Evolutionary conservation across 2,329 filamentous ascomycete genomes (phyloP), one percentile per base, ranked within the genome.

Genomic region (Fusarium beomiforme): DNA sequence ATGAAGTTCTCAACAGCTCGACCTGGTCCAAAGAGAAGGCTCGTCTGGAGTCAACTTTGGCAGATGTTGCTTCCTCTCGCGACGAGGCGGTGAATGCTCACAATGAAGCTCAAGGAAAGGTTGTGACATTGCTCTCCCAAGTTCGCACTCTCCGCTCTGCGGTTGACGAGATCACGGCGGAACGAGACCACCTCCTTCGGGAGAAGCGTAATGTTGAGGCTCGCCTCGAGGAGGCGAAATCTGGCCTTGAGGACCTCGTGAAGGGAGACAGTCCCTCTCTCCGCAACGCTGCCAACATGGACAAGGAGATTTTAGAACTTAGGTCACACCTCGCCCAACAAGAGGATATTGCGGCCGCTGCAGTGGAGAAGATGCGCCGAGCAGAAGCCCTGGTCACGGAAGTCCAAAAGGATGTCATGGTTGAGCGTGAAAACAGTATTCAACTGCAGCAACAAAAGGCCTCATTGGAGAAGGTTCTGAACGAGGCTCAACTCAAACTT

Each of bases 21-120:
- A 97, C 95, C 1, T 98, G 96, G 95, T 95, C 95, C 16, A 99
- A 99, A 84, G 95, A 99, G 83, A 98, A 98, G 85, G 89, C 94
- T 19, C 91, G 95, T 19, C 87, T 99, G 42, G 95, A 98, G 79
- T 90, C 94, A 66, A 97, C 94, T 8, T 86, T 99, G 59, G 91
- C 95, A 54, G 94, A 98, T 79, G 89, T 98, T 34, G 92, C 93
- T 14, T 91, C 93, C 51, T 97, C 94, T n/a, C 91, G 95, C 5
- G 95, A 99, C 72, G 96, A 99, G 80, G 95, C 96, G 13, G 92
- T 94, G 54, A 91, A 90, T 75, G 95, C 96, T 1, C 96, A 99
- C 81, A 97, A 96, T 77, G 95, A 98, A 74, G 95, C 95, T 5
- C 96, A 98, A 80, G 88, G 93, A 79, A 97, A 97, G 86, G 92